These are phyloP conservation scores for Teunomyces barrocoloradensis DNA, from an alignment of 805 yeast genomes.

Conservation along the genomic window DNA sequence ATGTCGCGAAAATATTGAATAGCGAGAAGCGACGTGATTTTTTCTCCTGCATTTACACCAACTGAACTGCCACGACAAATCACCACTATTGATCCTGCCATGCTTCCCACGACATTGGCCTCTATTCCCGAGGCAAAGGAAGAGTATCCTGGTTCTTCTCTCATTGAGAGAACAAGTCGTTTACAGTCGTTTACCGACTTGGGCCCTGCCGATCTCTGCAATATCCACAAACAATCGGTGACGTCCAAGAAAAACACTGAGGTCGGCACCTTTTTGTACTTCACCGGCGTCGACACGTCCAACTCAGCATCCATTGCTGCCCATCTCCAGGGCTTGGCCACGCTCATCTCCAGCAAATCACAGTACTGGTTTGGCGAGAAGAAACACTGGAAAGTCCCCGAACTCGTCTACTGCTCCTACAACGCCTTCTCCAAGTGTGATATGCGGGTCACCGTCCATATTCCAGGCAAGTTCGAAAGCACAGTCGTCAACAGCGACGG, in stretches of 20 bases:
- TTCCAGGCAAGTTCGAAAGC: conserved; percentile 72
- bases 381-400: conserved; percentile 67
- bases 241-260: conserved; percentile 44
- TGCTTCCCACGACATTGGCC: conserved; percentile 50
- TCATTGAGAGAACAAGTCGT: conserved; percentile 62
- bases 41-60: neutral
- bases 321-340: conserved; percentile 64
- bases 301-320: conserved; percentile 79
- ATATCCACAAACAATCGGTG: conserved; percentile 42
- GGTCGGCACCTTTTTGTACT: conserved; percentile 71
- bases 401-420: conserved; percentile 65
- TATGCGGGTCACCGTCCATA: conserved; percentile 66
- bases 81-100: conserved; percentile 8
- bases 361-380: conserved; percentile 82
- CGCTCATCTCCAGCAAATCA: conserved; percentile 52
- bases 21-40: too few species aligned
- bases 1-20: too few species aligned
- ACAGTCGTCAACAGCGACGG: conserved; percentile 51
- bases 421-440: conserved; percentile 63
- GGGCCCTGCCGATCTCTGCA: conserved; percentile 70
- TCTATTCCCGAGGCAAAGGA: conserved; percentile 64
- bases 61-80: neutral
- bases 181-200: conserved; percentile 58
- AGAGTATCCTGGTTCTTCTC: conserved; percentile 54
- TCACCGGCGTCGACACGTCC: conserved; percentile 73